phyloP scores from a whole-genome alignment of 306 rosid species.

The Inga laurina region DNA sequence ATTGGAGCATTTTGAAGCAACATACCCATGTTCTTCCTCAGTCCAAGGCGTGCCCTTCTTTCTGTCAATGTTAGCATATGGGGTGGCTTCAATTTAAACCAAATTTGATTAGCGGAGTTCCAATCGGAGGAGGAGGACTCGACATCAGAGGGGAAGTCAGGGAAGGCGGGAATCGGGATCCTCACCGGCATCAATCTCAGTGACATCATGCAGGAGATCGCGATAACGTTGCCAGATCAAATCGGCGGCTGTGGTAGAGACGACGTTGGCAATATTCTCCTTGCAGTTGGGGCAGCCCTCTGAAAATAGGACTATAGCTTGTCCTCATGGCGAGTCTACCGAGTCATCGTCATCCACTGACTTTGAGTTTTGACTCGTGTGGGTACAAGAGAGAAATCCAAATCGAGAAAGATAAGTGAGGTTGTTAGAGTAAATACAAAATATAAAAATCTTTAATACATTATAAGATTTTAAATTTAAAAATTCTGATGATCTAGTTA shows the following conservation, averaged over 20 bases:
- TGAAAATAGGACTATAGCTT: conserved; percentile 59
- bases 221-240: conserved; percentile 67
- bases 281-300: conserved; percentile 67
- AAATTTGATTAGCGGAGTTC: conserved; percentile 71
- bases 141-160: conserved; percentile 33
- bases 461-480: too few relatives aligned
- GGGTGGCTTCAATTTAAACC: conserved; percentile 49
- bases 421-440: too few relatives aligned
- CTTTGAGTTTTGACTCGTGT: conserved; percentile 22
- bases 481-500: too few relatives aligned
- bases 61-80: conserved; percentile 58
- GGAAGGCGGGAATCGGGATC: conserved; percentile 63
- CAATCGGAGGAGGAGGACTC: conserved; percentile 33
- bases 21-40: conserved; percentile 78
- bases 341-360: conserved; percentile 8
- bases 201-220: conserved; percentile 64
- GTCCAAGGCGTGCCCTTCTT: conserved; percentile 94
- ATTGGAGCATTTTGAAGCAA: not conserved
- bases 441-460: too few relatives aligned
- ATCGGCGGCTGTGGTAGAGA: conserved; percentile 57
- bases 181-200: conserved; percentile 76
- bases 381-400: conserved; percentile 15
- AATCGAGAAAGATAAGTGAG: not conserved
- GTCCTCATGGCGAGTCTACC: too few relatives aligned
- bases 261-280: conserved; percentile 64